phyloP scores from a whole-genome alignment of 2,329 filamentous ascomycete genomes.

The Geosmithia putterillii region DNA sequence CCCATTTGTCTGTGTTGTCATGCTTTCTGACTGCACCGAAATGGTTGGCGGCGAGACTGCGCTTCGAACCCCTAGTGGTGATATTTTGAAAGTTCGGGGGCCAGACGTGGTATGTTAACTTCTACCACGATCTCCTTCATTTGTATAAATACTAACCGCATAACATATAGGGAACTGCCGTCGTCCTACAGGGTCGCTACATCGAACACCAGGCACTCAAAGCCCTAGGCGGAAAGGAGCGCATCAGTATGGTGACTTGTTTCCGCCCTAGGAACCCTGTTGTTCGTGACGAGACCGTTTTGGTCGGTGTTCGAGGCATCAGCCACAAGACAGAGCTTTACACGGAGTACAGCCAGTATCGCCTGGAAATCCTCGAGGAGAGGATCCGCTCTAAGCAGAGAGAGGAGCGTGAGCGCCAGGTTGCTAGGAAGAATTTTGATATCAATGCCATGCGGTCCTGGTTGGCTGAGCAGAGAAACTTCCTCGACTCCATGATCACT shows the following conservation, averaged over 20 bases:
- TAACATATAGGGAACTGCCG: slow-evolving; percentile 36
- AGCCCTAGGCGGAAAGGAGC: slow-evolving; percentile 44
- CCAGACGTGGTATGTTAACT: slow-evolving; percentile 46
- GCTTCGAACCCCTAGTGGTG: slow-evolving; percentile 37
- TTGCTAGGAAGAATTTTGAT: slow-evolving; percentile 6
- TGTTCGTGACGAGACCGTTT: slow-evolving; percentile 45
- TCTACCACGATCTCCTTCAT: no score
- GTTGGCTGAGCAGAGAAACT: background rate
- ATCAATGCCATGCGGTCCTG: background rate
- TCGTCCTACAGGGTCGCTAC: slow-evolving; percentile 56
- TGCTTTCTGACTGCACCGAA: slow-evolving; percentile 48
- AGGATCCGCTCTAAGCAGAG: slow-evolving; percentile 17
- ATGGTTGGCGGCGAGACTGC: slow-evolving; percentile 57
- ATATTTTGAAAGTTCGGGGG: slow-evolving; percentile 45
- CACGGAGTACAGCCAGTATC: slow-evolving; percentile 48
- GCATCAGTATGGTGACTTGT: slow-evolving; percentile 54
- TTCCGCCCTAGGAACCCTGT: slow-evolving; percentile 46
- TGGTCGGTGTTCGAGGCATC: slow-evolving; percentile 46
- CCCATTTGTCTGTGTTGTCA: slow-evolving; percentile 58
- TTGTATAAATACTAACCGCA: background rate
- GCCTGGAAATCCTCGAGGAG: slow-evolving; percentile 50
- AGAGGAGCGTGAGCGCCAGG: slow-evolving; percentile 6
- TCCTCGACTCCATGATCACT: background rate
- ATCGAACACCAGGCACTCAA: slow-evolving; percentile 52
- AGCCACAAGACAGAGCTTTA: slow-evolving; percentile 47